These are phyloP conservation scores for Ophiosphaerella herpotricha DNA, from an alignment of 2,329 filamentous ascomycete species.

Conservation along the genomic window DNA sequence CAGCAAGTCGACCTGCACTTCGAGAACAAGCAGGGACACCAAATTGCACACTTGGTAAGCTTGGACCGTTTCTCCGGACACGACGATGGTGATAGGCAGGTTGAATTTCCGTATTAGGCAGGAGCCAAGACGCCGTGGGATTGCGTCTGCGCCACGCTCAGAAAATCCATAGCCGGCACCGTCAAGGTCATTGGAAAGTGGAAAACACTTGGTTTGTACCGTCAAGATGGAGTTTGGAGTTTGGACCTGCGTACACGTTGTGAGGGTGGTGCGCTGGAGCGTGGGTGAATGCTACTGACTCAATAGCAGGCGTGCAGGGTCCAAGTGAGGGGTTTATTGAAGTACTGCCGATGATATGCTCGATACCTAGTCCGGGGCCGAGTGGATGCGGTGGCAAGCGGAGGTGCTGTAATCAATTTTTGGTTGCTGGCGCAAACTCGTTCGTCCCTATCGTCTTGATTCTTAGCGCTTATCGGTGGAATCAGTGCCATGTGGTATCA, in stretches of 20 bases:
- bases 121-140: slow-evolving; percentile 24
- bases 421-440: no score
- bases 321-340: no score
- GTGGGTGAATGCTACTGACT: no score
- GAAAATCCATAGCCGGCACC: slow-evolving; percentile 2
- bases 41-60: slow-evolving; percentile 1
- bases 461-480: no score
- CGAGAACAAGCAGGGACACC: slow-evolving; percentile 12
- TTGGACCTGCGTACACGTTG: not conserved
- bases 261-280: no score
- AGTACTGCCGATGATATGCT: no score
- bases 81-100: slow-evolving; percentile 12
- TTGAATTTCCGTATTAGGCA: slow-evolving; percentile 20
- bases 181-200: slow-evolving; percentile 3
- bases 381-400: no score
- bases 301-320: no score
- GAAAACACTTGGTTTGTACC: not conserved
- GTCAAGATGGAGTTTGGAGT: not conserved
- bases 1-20: slow-evolving; percentile 16
- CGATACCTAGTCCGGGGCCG: no score
- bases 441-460: no score
- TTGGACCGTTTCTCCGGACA: slow-evolving; percentile 3
- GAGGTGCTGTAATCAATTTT: no score
- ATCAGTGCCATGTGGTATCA: no score
- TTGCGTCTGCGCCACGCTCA: slow-evolving; percentile 12